Evolutionary conservation across 306 rosid genomes (phyloP).

Genomic region (Morella rubra): DNA sequence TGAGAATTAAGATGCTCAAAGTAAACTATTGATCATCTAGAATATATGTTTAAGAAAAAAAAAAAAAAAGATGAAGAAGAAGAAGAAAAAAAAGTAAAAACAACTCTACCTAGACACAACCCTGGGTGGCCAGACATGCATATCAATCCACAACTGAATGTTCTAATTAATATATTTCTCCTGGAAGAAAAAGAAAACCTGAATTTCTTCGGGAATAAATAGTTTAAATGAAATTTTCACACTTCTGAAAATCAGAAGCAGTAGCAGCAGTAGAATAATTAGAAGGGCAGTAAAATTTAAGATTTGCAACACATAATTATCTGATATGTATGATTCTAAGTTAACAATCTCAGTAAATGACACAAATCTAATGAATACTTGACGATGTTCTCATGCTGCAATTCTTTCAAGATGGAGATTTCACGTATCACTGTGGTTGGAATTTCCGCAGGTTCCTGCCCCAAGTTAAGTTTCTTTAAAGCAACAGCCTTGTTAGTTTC

Average conservation of each 20-base stretch:
- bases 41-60: not conserved
- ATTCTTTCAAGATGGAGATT: slow-evolving; percentile 83
- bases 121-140: not conserved
- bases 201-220: not conserved
- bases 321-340: not conserved
- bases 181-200: not conserved
- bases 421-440: slow-evolving; percentile 90
- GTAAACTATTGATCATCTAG: not conserved
- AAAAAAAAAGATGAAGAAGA: too few relatives aligned
- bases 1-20: not conserved
- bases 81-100: not conserved
- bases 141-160: too few relatives aligned
- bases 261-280: not conserved
- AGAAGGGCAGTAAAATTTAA: not conserved
- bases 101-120: not conserved
- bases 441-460: slow-evolving; percentile 88
- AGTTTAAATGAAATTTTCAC: not conserved
- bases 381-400: slow-evolving; percentile 89
- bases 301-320: not conserved
- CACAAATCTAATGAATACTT: slow-evolving; percentile 38
- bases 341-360: not conserved
- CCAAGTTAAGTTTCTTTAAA: slow-evolving; percentile 81
- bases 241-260: not conserved
- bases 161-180: not conserved
- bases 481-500: slow-evolving; percentile 76